phyloP scores from a whole-genome alignment of 176 grass and related monocot genomes.

The Pontederia paniculata region DNA sequence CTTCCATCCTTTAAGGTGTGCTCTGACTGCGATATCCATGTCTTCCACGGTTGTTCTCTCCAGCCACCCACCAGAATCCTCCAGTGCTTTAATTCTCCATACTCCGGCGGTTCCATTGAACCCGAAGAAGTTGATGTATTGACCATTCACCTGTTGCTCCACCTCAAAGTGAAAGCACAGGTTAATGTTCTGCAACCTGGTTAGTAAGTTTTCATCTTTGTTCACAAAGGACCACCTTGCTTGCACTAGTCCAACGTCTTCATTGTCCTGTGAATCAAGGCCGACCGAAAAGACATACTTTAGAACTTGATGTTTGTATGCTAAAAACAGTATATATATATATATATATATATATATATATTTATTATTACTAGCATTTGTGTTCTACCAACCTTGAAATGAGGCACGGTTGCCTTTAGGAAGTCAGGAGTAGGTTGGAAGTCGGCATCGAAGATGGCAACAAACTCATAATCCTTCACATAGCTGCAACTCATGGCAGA shows the following conservation, averaged over 20 bases:
- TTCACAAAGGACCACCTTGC: constrained; percentile 98
- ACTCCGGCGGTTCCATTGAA: constrained; percentile 97
- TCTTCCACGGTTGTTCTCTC: constrained; percentile 96
- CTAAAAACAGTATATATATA: not conserved
- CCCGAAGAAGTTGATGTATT: constrained; percentile 89
- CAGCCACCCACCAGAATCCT: constrained; percentile 91
- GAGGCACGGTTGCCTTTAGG: constrained; percentile 67
- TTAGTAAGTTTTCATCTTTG: constrained; percentile 84
- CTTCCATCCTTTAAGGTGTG: constrained; percentile 88
- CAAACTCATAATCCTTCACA: constrained; percentile 91
- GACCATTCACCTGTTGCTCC: constrained; percentile 90
- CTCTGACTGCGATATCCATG: constrained; percentile 96
- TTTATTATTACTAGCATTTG: not conserved
- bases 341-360: not conserved
- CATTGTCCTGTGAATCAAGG: constrained; percentile 44
- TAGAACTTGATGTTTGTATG: not conserved
- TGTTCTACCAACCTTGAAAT: constrained; percentile 68
- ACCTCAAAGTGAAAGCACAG: constrained; percentile 99
- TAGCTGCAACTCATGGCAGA: constrained; percentile 92
- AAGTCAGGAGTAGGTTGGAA: constrained; percentile 92
- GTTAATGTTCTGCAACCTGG: constrained; percentile 87
- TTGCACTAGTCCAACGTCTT: constrained; percentile 87
- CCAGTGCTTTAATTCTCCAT: constrained; percentile 84
- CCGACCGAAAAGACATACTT: not conserved
- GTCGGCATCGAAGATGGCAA: constrained; percentile 94